Percentiles rank a stretch among this genome's conserved stretches.
Conservation (phyloP, 805 yeast species). For the Isabelozyma rhagii region DNA sequence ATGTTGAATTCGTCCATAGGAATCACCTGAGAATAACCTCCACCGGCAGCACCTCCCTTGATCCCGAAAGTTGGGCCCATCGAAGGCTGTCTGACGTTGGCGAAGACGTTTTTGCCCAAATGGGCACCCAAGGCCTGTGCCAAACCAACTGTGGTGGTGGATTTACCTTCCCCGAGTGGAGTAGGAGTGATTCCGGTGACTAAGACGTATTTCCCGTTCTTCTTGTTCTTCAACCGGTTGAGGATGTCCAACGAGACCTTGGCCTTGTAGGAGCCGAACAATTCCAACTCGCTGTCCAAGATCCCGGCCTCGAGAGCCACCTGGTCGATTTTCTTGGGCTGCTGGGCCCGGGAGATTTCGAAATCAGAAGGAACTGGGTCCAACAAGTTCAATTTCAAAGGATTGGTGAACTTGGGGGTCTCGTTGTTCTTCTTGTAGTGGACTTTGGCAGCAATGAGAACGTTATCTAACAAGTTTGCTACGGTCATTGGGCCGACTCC, state of each 20-base stretch:
- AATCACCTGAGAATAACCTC: constrained; percentile 83
- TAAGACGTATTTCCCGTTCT: constrained; percentile 68
- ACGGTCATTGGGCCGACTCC: constrained; percentile 94
- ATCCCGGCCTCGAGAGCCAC: constrained; percentile 71
- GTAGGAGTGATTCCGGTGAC: constrained; percentile 87
- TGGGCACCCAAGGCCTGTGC: constrained; percentile 82
- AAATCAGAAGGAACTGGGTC: constrained; percentile 80
- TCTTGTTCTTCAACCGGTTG: constrained; percentile 56
- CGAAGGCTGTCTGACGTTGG: constrained; percentile 83
- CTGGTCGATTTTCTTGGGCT: constrained; percentile 65
- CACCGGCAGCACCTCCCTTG: constrained; percentile 91
- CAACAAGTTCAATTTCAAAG: constrained; percentile 54
- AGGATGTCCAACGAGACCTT: constrained; percentile 65
- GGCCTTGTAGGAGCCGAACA: constrained; percentile 73
- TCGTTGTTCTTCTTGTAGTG: constrained; percentile 37
- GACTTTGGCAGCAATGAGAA: constrained; percentile 62
- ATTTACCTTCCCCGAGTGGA: constrained; percentile 83
- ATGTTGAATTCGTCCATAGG: constrained; percentile 88
- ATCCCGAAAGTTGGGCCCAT: constrained; percentile 90
- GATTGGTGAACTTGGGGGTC: constrained; percentile 45
- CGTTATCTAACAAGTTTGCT: constrained; percentile 75
- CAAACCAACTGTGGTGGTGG: constrained; percentile 79
- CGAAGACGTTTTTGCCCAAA: constrained; percentile 63
- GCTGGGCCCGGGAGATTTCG: constrained; percentile 73
- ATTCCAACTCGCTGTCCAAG: constrained; percentile 65